Conservation (phyloP, 257 asterid species). For the Misopates orontium region DNA sequence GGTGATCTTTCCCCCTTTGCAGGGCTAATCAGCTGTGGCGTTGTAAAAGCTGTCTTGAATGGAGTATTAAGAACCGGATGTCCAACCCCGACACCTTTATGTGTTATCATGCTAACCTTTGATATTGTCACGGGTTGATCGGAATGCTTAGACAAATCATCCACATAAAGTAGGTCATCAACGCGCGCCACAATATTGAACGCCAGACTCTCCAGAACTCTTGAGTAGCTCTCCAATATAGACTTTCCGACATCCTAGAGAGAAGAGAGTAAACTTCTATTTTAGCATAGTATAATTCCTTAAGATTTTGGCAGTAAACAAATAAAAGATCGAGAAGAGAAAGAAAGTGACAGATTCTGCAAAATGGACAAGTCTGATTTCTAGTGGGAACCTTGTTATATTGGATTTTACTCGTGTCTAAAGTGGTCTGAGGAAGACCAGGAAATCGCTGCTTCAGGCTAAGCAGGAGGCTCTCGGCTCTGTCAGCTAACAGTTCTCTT, state of each 20-base stretch:
- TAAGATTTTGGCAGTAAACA: neutral
- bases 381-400: constrained; percentile 54
- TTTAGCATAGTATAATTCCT: neutral
- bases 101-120: constrained; percentile 50
- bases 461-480: constrained; percentile 73
- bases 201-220: constrained; percentile 83
- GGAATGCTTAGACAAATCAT: constrained; percentile 69
- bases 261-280: constrained; percentile 1
- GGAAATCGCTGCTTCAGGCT: constrained; percentile 70
- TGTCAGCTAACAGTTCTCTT: constrained; percentile 53
- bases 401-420: constrained; percentile 81
- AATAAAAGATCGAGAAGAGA: neutral
- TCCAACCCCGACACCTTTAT: constrained; percentile 37
- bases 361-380: neutral
- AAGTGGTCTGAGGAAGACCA: constrained; percentile 77
- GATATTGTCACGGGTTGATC: constrained; percentile 59
- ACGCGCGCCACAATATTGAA: constrained; percentile 74
- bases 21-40: constrained; percentile 57
- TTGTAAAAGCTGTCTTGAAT: constrained; percentile 55
- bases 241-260: constrained; percentile 81
- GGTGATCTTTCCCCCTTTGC: constrained; percentile 44
- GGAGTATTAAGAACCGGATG: constrained; percentile 33
- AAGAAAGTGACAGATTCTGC: neutral
- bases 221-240: constrained; percentile 76
- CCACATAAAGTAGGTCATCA: constrained; percentile 70